Conservation (phyloP, 768 basidiomycete genomes). For the Leccinum variicolor region DNA sequence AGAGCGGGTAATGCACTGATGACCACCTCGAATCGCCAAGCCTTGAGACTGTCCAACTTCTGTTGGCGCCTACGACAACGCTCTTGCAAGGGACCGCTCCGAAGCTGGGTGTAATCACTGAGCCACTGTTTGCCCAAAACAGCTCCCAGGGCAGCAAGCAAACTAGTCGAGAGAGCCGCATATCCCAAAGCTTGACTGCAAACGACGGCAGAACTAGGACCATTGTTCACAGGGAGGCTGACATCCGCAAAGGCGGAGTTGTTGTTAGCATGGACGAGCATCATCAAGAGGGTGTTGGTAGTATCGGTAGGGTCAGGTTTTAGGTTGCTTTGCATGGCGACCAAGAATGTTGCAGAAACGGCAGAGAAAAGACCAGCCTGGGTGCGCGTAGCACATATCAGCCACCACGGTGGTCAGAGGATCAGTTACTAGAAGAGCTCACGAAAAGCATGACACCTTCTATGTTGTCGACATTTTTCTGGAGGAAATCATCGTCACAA, state of each 20-base stretch:
- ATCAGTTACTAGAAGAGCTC: neutral
- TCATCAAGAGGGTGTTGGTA: conserved; percentile 28
- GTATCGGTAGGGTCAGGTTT: conserved; percentile 27
- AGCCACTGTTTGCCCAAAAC: conserved; percentile 18
- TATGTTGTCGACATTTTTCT: neutral
- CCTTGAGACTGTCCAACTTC: conserved; percentile 15
- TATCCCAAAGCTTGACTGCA: conserved; percentile 19
- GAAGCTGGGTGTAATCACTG: conserved; percentile 8
- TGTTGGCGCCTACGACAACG: conserved; percentile 17
- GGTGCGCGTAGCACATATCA: neutral
- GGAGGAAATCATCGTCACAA: conserved; percentile 1
- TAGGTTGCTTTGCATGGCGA: conserved; percentile 34
- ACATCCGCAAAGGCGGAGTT: conserved; percentile 8
- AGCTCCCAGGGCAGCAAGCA: conserved; percentile 23
- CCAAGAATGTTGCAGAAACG: conserved; percentile 36
- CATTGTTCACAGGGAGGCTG: conserved; percentile 12
- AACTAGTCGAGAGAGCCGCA: conserved; percentile 18
- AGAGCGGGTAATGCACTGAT: conserved; percentile 15
- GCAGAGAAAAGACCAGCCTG: conserved; percentile 44
- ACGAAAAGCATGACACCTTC: conserved; percentile 4
- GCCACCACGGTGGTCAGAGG: neutral
- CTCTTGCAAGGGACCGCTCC: conserved; percentile 7
- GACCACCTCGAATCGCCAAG: conserved; percentile 15
- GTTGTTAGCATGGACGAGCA: conserved; percentile 8
- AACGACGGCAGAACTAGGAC: conserved; percentile 13